phyloP scores from a whole-genome alignment of 441 rosid genomes.

The Euphorbia celastroides region DNA sequence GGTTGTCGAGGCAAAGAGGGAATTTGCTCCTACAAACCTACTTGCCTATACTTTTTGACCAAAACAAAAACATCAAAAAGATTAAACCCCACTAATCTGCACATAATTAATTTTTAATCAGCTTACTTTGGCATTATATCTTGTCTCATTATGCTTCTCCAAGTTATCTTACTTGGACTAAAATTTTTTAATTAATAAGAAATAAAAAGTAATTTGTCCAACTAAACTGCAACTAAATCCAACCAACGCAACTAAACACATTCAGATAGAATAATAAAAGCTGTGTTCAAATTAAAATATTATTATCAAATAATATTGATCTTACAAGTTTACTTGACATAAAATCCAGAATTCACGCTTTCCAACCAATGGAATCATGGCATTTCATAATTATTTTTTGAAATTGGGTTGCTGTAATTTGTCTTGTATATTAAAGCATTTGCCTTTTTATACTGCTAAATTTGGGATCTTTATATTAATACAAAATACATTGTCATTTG shows the following conservation, averaged over 20 bases:
- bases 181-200: too few relatives aligned
- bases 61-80: neutral
- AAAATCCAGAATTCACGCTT: conserved; percentile 1
- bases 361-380: conserved; percentile 10
- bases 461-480: neutral
- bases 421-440: conserved; percentile 9
- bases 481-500: neutral
- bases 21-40: too few relatives aligned
- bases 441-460: neutral
- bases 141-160: neutral
- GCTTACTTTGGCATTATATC: neutral
- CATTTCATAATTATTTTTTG: neutral
- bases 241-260: conserved; percentile 8
- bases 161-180: neutral
- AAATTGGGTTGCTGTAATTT: conserved; percentile 7
- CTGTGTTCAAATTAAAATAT: neutral
- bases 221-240: conserved; percentile 1
- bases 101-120: neutral
- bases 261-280: neutral
- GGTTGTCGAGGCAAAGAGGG: too few relatives aligned
- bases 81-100: neutral
- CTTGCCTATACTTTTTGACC: neutral
- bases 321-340: neutral
- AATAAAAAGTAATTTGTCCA: neutral
- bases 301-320: neutral